Percentiles rank a stretch among this genome's conserved stretches.
phyloP scores from a whole-genome alignment of 352 stramenopile genomes.

The Pythium periplocum region DNA sequence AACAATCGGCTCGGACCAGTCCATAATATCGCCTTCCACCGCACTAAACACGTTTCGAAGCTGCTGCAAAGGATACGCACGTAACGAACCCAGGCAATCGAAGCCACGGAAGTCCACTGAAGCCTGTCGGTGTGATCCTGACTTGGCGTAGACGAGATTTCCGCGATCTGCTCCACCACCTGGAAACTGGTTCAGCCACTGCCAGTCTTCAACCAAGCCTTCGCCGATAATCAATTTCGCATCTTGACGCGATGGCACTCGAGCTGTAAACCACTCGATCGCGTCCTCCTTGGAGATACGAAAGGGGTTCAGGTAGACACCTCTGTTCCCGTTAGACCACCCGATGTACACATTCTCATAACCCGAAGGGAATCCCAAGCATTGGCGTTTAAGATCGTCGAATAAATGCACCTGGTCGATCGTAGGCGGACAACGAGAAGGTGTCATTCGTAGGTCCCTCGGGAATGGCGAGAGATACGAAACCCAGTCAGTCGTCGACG shows the following conservation, averaged over 20 bases:
- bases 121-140: constrained; percentile 12
- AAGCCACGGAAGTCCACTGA: constrained; percentile 28
- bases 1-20: constrained; percentile 35
- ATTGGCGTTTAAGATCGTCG: constrained; percentile 17
- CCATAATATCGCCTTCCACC: constrained; percentile 33
- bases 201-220: constrained; percentile 6
- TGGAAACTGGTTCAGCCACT: constrained; percentile 40
- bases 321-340: constrained; percentile 20
- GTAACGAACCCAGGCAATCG: constrained; percentile 29
- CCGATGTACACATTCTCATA: constrained; percentile 10
- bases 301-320: constrained; percentile 35
- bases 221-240: too few species aligned
- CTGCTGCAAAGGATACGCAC: constrained; percentile 46
- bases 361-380: constrained; percentile 35
- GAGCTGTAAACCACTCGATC: constrained; percentile 28
- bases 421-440: constrained; percentile 11
- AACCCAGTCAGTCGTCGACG: too few species aligned
- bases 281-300: constrained; percentile 13
- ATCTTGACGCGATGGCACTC: constrained; percentile 11
- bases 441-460: too few species aligned
- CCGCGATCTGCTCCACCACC: constrained; percentile 19
- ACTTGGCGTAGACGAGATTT: constrained; percentile 36
- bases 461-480: too few species aligned
- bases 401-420: constrained; percentile 18
- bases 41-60: constrained; percentile 35